Evolutionary conservation across 176 grass and related monocot species (phyloP).

Genomic region (Puccinellia tenuiflora): DNA sequence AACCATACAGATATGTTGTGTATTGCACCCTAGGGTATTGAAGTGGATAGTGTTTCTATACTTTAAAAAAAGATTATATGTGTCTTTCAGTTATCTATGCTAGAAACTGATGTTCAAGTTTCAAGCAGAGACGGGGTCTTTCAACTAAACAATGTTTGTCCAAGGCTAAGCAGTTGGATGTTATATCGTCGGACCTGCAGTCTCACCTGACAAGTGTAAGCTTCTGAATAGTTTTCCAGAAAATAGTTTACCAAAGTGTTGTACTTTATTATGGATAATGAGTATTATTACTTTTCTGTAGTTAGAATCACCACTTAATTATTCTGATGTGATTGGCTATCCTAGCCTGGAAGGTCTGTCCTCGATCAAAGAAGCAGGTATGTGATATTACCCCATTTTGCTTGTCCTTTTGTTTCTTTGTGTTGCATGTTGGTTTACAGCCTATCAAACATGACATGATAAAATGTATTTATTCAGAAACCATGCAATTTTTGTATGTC

Average conservation of each 20-base stretch:
- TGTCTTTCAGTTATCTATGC: neutral
- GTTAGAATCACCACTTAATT: slow-evolving; percentile 25
- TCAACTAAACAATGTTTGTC: slow-evolving; percentile 33
- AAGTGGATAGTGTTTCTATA: neutral
- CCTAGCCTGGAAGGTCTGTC: slow-evolving; percentile 22
- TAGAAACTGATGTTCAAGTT: slow-evolving; percentile 20
- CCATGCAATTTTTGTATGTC: neutral
- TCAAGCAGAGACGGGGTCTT: slow-evolving; percentile 34
- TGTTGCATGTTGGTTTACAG: neutral
- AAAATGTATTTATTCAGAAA: slow-evolving; percentile 8
- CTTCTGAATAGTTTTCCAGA: slow-evolving; percentile 13
- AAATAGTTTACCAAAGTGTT: slow-evolving; percentile 6
- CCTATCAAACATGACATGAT: neutral
- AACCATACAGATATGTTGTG: neutral
- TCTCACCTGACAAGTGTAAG: slow-evolving; percentile 38
- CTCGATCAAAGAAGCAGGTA: slow-evolving; percentile 29
- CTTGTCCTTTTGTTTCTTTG: slow-evolving; percentile 9
- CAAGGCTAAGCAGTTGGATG: slow-evolving; percentile 23
- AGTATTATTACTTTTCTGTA: slow-evolving; percentile 28
- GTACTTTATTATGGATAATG: slow-evolving; percentile 4
- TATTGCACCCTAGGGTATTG: neutral
- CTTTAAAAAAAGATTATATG: slow-evolving; percentile 9
- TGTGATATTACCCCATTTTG: slow-evolving; percentile 7
- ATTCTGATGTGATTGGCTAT: slow-evolving; percentile 14
- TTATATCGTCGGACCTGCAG: slow-evolving; percentile 27